Evolutionary conservation across 805 yeast genomes (phyloP), one percentile per base, ranked within the genome.

Genomic region (Lipomyces starkeyi): DNA sequence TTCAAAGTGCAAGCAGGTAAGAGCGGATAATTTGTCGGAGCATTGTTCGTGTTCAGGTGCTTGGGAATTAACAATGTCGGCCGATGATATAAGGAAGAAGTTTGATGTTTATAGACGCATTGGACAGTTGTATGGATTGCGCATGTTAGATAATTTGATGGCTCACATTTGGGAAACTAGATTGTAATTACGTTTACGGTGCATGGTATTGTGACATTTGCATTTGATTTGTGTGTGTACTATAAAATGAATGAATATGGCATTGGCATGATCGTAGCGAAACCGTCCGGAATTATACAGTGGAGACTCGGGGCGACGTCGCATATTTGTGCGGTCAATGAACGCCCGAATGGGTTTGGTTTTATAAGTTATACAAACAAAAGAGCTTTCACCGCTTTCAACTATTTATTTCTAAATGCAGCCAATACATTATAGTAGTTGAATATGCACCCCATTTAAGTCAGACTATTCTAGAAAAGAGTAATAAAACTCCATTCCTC

Each of bases 41-140:
- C 87, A 87, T 76, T 96, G 99, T 78, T 79, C 85, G 25, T 95
- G 99, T 77, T 94, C 99, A 0, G 99, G 99, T 8, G 76, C 79
- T 17, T 93, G 97, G 97, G 81, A 78, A 3, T 88, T 86, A 59
- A 86, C 91, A 0, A 76, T 87, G 25, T 75, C 81, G 4, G 80
- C 80, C 60, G 78, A 75, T 4, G 84, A 82, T 0, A 75, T 92
- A 7, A 78, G 81, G 20, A 79, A 80, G 61, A 81, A 82, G 62
- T 74, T 88, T 2, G 77, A 75, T 6, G 82, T 87, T 0, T 91
- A 84, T 76, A 80, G 80, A 27, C 87, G 85, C 66, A 87, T 92
- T 14, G 86, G 94, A 0, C 79, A 80, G 14, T 83, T 78, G 63
- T 91, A 85, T 75, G 88, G 86, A 52, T 80, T 93, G 73, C 85